Conservation (phyloP, 108 stramenopile genomes). For the Stephanodiscus minutulus region DNA sequence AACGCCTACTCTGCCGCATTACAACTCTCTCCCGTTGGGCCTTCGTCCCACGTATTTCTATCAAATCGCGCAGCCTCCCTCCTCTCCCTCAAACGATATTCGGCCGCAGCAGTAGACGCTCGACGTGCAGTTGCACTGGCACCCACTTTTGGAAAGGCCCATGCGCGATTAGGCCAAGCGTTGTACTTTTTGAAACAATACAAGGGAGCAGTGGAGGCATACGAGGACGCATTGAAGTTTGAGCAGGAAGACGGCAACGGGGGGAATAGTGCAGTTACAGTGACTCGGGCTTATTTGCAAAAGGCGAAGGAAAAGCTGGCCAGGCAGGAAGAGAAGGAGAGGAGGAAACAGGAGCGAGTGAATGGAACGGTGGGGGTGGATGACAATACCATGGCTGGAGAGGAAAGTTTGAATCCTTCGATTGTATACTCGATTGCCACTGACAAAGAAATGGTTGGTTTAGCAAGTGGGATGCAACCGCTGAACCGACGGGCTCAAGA, state of each 20-base stretch:
- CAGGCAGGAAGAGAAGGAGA: constrained; percentile 62
- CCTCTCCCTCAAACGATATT: constrained; percentile 79
- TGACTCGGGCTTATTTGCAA: constrained; percentile 80
- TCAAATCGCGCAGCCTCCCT: constrained; percentile 88
- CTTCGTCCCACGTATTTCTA: constrained; percentile 87
- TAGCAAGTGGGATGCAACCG: constrained; percentile 38
- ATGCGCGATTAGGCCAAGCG: constrained; percentile 86
- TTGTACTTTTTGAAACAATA: constrained; percentile 87
- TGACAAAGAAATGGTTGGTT: constrained; percentile 49
- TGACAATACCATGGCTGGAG: constrained; percentile 54
- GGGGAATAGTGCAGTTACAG: constrained; percentile 38
- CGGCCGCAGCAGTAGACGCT: constrained; percentile 83
- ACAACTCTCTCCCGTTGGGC: constrained; percentile 83
- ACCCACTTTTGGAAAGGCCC: constrained; percentile 93
- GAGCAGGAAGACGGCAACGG: constrained; percentile 57
- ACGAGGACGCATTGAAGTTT: constrained; percentile 81
- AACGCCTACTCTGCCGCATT: constrained; percentile 89
- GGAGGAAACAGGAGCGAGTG: constrained; percentile 18
- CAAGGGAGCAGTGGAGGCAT: constrained; percentile 81
- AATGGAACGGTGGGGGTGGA: constrained; percentile 37
- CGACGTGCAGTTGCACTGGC: constrained; percentile 83
- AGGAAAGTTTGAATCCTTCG: constrained; percentile 57
- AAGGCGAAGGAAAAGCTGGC: constrained; percentile 81
- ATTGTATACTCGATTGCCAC: constrained; percentile 66
- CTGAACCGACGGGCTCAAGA: constrained; percentile 23